These are phyloP conservation scores for Penicillium sp. DNA, from an alignment of 2,329 filamentous ascomycete species.

Conservation along the genomic window DNA sequence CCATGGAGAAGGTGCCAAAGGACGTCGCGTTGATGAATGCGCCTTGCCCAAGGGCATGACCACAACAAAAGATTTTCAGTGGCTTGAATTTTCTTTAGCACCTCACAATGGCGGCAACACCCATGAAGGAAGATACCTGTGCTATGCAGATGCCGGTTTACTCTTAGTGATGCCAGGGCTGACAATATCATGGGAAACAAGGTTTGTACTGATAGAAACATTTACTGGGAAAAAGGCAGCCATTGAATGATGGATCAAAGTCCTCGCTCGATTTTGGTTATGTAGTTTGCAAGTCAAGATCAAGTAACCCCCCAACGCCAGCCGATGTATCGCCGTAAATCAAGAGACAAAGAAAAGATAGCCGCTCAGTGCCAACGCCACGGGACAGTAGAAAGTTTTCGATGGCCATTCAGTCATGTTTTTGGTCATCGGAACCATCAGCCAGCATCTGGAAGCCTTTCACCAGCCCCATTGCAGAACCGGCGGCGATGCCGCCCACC, in stretches of 20 bases:
- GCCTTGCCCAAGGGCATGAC: background rate
- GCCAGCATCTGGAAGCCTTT: slow-evolving; percentile 37
- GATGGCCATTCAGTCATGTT: slow-evolving; percentile 2
- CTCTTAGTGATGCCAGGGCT: background rate
- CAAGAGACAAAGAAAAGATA: background rate
- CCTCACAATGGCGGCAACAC: background rate
- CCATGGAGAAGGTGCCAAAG: background rate
- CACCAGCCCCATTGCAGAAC: slow-evolving; percentile 40
- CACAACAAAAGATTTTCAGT: background rate
- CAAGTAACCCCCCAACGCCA: background rate
- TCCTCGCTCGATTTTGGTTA: background rate
- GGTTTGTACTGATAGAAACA: background rate
- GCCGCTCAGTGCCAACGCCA: background rate
- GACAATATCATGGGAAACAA: background rate
- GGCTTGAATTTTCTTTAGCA: background rate
- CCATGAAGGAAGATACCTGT: background rate
- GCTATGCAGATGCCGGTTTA: background rate
- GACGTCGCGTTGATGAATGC: background rate
- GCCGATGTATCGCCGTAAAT: background rate
- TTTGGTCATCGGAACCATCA: slow-evolving; percentile 8
- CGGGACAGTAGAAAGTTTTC: background rate
- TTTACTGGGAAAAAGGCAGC: background rate
- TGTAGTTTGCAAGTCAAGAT: background rate
- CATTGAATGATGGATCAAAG: background rate
- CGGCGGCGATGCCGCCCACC: slow-evolving; percentile 39